phyloP scores from a whole-genome alignment of 164 flowering plant genomes.

The Vitis riparia region DNA sequence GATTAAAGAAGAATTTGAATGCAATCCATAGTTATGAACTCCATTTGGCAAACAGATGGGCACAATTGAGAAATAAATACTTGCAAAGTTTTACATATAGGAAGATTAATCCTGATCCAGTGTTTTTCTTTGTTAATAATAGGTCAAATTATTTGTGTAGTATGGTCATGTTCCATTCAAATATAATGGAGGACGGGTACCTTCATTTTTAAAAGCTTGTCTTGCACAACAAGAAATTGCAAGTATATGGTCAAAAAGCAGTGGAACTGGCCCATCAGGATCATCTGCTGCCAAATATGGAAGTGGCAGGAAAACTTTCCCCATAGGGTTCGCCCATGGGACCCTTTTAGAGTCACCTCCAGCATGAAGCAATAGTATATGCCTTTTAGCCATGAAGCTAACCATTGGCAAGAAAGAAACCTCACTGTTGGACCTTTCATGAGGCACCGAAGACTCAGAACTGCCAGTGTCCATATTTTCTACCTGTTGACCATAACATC shows the following conservation, averaged over 20 bases:
- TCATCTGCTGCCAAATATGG: constrained; percentile 94
- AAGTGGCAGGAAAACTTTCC: constrained; percentile 95
- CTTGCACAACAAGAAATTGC: constrained; percentile 95
- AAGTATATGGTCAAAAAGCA: constrained; percentile 97
- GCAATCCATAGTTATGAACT: neutral
- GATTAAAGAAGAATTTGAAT: neutral
- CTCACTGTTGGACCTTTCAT: constrained; percentile 28
- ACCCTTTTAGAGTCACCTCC: constrained; percentile 99
- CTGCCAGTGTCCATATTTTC: constrained; percentile 23
- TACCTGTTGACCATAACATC: constrained; percentile 43
- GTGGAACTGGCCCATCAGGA: constrained; percentile 97
- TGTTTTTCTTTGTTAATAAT: neutral
- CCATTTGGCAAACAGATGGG: neutral
- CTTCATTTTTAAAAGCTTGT: constrained; percentile 81
- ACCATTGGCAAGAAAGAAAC: constrained; percentile 23
- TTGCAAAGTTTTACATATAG: neutral
- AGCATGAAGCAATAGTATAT: constrained; percentile 93
- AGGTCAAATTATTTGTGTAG: neutral
- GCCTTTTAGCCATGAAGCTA: constrained; percentile 56
- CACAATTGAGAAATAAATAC: neutral
- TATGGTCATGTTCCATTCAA: neutral
- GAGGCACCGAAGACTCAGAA: constrained; percentile 26
- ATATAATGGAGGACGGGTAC: constrained; percentile 32
- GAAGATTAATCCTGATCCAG: neutral
- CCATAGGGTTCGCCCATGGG: constrained; percentile 99